Conservation (phyloP, 2,329 filamentous ascomycete genomes). For the Penicillium hesseltinei region DNA sequence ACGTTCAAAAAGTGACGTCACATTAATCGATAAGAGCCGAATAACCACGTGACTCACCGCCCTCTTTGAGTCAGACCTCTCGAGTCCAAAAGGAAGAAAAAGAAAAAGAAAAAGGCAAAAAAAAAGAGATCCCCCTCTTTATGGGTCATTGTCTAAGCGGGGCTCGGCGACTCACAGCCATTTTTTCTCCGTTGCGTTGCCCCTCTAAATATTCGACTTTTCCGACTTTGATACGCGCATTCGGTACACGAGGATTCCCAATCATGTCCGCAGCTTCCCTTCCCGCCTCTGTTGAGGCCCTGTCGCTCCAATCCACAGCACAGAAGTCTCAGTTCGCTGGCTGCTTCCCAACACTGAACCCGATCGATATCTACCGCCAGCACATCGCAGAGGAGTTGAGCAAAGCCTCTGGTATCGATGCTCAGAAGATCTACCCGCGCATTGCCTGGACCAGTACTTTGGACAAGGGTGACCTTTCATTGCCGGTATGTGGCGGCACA, state of each 20-base stretch:
- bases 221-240: constrained; percentile 15
- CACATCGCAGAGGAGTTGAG: constrained; percentile 46
- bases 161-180: constrained; percentile 38
- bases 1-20: constrained; percentile 51
- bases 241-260: constrained; percentile 13
- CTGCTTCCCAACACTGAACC: constrained; percentile 47
- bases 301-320: constrained; percentile 41
- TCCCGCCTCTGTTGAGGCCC: constrained; percentile 37
- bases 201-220: constrained; percentile 11
- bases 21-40: not conserved
- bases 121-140: constrained; percentile 29
- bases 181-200: constrained; percentile 21
- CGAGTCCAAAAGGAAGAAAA: constrained; percentile 10
- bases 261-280: constrained; percentile 36
- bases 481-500: constrained; percentile 37
- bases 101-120: constrained; percentile 15
- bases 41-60: constrained; percentile 28
- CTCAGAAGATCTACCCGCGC: constrained; percentile 40
- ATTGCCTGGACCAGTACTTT: constrained; percentile 47
- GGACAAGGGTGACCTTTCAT: constrained; percentile 48
- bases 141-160: constrained; percentile 44
- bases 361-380: constrained; percentile 47
- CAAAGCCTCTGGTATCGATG: constrained; percentile 39
- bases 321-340: constrained; percentile 41
- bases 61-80: constrained; percentile 29